These are phyloP conservation scores for Leptomonas pyrrhocoris DNA, from an alignment of 208 protist species.

Conservation along the genomic window DNA sequence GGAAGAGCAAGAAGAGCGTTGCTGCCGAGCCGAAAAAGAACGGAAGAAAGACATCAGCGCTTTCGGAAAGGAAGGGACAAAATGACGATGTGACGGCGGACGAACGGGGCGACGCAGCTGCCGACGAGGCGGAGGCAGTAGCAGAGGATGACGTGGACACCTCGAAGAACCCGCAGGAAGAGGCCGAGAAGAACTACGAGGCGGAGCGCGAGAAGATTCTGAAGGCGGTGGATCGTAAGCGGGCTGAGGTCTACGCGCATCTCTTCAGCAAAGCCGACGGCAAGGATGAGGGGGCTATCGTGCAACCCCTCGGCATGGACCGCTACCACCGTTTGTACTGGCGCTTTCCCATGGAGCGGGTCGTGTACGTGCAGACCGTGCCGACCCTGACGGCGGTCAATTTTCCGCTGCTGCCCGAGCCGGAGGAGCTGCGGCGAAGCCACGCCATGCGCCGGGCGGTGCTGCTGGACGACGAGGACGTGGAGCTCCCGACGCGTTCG, in stretches of 20 bases:
- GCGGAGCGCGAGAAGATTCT: conserved; percentile 42
- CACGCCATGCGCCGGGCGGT: conserved; percentile 5
- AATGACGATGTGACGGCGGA: conserved; percentile 7
- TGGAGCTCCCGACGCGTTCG: conserved; percentile 9
- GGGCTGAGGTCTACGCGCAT: conserved; percentile 37
- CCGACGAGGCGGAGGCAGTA: conserved; percentile 3
- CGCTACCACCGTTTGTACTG: conserved; percentile 89
- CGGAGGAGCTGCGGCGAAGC: conserved; percentile 32
- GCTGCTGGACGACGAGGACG: conserved; percentile 62
- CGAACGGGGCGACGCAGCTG: conserved; percentile 17
- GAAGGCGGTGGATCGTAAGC: conserved; percentile 38
- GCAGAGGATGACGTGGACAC: not conserved
- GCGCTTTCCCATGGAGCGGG: conserved; percentile 78
- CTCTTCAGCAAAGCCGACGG: conserved; percentile 51
- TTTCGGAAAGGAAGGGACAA: not conserved
- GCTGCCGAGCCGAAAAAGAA: not conserved
- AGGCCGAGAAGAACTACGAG: conserved; percentile 29
- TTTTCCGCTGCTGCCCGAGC: conserved; percentile 49
- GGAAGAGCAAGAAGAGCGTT: not conserved
- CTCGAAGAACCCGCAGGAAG: not conserved
- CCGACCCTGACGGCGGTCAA: conserved; percentile 20
- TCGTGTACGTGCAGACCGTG: conserved; percentile 76
- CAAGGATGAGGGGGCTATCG: conserved; percentile 52
- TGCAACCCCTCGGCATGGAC: conserved; percentile 84
- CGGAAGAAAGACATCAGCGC: not conserved